Evolutionary conservation across 2,329 filamentous ascomycete genomes (phyloP).

Genomic region (Trichoderma afroharzianum): DNA sequence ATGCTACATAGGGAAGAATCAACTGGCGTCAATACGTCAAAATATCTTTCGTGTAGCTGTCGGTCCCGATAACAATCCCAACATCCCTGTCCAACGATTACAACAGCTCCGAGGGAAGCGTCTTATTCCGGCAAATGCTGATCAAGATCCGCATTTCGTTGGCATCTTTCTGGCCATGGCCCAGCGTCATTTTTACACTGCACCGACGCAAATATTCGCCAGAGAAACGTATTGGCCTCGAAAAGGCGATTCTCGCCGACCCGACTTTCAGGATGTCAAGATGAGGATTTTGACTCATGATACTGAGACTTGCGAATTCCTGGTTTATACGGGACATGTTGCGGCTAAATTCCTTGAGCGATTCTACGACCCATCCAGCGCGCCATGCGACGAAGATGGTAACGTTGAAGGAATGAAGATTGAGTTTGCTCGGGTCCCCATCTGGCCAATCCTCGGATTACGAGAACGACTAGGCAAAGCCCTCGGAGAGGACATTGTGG

Average conservation of each 20-base stretch:
- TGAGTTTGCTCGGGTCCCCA: constrained; percentile 45
- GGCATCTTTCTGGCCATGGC: constrained; percentile 55
- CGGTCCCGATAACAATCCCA: constrained; percentile 39
- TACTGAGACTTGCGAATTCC: constrained; percentile 45
- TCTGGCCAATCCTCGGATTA: constrained; percentile 54
- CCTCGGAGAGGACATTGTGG: constrained; percentile 49
- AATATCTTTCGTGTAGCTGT: constrained; percentile 45
- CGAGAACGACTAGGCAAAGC: constrained; percentile 53
- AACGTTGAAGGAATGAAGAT: constrained; percentile 41
- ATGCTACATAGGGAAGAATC: constrained; percentile 46
- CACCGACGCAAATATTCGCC: constrained; percentile 21
- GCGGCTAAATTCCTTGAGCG: constrained; percentile 46
- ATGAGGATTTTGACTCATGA: constrained; percentile 51
- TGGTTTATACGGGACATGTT: constrained; percentile 51
- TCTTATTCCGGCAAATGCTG: constrained; percentile 44
- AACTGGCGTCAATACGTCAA: constrained; percentile 44
- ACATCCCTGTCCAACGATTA: constrained; percentile 47
- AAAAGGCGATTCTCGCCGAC: constrained; percentile 22
- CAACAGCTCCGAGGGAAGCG: constrained; percentile 45
- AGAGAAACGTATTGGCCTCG: constrained; percentile 28
- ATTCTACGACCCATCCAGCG: constrained; percentile 47
- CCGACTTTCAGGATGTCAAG: constrained; percentile 45
- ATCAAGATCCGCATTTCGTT: constrained; percentile 52
- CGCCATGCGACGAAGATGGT: constrained; percentile 29
- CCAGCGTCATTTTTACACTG: constrained; percentile 49